Evolutionary conservation across 1,284 basidiomycete genomes (phyloP).

Genomic region (Schizopora paradoxa): DNA sequence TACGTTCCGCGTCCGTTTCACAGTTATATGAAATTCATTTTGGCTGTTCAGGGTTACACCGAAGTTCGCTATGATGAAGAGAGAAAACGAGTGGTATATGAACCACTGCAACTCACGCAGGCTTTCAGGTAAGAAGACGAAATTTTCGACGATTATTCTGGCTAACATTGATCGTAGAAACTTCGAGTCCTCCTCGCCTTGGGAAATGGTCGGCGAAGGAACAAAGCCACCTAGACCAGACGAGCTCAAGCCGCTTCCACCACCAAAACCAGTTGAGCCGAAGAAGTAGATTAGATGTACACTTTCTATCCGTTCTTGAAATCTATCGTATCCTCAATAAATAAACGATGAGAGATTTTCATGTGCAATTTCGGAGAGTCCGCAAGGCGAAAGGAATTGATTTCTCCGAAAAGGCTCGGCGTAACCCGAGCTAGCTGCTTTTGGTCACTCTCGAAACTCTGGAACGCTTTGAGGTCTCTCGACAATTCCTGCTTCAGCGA

Average conservation of each 20-base stretch:
- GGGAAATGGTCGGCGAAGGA: constrained; percentile 95
- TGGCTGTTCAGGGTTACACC: constrained; percentile 73
- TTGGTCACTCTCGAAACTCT: no score
- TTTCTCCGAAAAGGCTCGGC: no score
- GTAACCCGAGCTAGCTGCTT: no score
- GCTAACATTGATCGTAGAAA: constrained; percentile 49
- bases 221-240: constrained; percentile 63
- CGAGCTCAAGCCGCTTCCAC: constrained; percentile 66
- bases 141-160: constrained; percentile 7
- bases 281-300: constrained; percentile 73
- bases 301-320: no score
- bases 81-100: constrained; percentile 96
- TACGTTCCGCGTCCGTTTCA: constrained; percentile 32
- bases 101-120: constrained; percentile 96
- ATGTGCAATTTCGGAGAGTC: no score
- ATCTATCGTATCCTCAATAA: no score
- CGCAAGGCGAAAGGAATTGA: no score
- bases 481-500: no score
- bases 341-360: no score
- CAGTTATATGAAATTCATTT: constrained; percentile 10
- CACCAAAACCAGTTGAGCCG: constrained; percentile 51
- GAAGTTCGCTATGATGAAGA: constrained; percentile 99
- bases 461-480: no score
- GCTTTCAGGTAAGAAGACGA: constrained; percentile 76
- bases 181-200: constrained; percentile 91